phyloP scores from a whole-genome alignment of 768 basidiomycete species.

The Pulveroboletus ravenelii region DNA sequence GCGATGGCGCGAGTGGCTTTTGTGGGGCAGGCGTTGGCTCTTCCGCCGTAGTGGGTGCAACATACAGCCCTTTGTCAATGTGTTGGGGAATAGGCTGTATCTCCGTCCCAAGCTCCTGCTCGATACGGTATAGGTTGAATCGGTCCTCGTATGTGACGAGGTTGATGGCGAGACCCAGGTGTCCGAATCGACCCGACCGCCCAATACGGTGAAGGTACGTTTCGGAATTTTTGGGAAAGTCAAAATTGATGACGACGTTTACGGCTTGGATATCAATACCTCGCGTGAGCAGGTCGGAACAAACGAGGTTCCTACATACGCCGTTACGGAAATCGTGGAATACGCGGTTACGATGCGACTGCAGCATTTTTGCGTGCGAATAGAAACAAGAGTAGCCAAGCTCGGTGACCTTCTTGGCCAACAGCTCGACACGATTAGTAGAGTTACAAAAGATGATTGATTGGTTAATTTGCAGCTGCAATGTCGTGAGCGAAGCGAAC shows the following conservation, averaged over 20 bases:
- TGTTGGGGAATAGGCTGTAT: conserved; percentile 90
- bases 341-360: conserved; percentile 97
- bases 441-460: conserved; percentile 99
- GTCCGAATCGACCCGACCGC: conserved; percentile 95
- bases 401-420: conserved; percentile 99
- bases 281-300: conserved; percentile 94
- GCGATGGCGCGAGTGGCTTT: conserved; percentile 32
- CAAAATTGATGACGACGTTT: conserved; percentile 99
- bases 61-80: conserved; percentile 91
- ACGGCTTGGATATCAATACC: conserved; percentile 99
- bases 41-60: conserved; percentile 60
- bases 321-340: conserved; percentile 99
- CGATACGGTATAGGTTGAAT: conserved; percentile 96
- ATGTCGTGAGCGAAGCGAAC: conserved; percentile 4
- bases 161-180: conserved; percentile 95
- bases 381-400: conserved; percentile 99
- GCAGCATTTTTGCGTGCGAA: conserved; percentile 99
- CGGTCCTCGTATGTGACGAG: conserved; percentile 97
- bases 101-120: conserved; percentile 97
- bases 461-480: conserved; percentile 98
- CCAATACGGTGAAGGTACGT: conserved; percentile 99
- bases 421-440: conserved; percentile 97
- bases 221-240: conserved; percentile 98
- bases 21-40: conserved; percentile 47
- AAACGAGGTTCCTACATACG: conserved; percentile 97